Evolutionary conservation across 768 basidiomycete species (phyloP), one percentile per base, ranked within the genome.

Genomic region (Xanthoconium purpureum): DNA sequence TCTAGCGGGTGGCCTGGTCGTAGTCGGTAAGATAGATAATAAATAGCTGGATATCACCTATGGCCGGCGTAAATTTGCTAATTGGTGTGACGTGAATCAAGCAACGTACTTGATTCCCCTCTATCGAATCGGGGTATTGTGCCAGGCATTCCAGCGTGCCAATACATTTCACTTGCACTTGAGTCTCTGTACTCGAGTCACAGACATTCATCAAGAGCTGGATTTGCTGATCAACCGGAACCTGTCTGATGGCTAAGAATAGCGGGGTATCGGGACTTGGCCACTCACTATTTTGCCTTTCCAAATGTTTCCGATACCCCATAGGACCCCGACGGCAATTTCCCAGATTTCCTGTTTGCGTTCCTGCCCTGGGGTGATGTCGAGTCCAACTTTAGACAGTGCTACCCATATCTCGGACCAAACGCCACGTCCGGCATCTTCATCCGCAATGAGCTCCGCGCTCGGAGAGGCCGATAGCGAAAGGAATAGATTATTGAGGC

Each of bases 71-170:
- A 3, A 56, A 30, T 32, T 17, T 13, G 15, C 40, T n/a, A 46
- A 38, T 40, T 50, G 42, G 30, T 37, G 30, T 17, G 28, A 49
- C 44, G 11, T 36, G 36, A 55, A 36, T 55, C 33, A 52, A 70
- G 71, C 54, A 68, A 78, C 74, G 33, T 55, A 71, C 70, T 24
- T 39, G 64, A 47, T 71, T 96, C 47, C 80, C 81, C 12, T 85
- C 83, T 32, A 89, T 73, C 3, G 85, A 80, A 38, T 76, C 70
- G 0, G 82, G 80, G 58, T 84, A 73, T 66, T 89, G 87, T 9
- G 93, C 94, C 28, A 98, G 80, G 54, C 85, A 87, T 60, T 92
- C 88, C 17, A 98, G 75, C n/a, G 90, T 81, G 33, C 93, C 93
- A 58, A 96, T 85, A 58, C 89, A 88, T 68, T 88, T 86, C 6